Conservation (phyloP, 768 basidiomycete species). For the Psilocybe subaeruginosa region DNA sequence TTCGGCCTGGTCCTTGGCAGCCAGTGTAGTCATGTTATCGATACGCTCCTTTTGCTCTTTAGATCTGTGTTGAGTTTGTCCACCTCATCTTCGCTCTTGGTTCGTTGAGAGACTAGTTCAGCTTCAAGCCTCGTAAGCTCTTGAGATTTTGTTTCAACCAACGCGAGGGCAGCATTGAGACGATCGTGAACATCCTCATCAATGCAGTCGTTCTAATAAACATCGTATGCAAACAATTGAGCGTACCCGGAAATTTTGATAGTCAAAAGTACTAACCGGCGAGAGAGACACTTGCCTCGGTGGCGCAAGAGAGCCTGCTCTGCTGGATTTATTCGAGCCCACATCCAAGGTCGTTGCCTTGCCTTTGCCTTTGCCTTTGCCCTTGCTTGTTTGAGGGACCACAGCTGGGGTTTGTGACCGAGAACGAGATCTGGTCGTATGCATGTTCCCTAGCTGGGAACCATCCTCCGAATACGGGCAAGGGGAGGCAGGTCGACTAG, state of each 20-base stretch:
- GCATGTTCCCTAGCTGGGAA: not conserved
- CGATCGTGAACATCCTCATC: not conserved
- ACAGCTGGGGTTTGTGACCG: conserved; percentile 15
- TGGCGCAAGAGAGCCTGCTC: not conserved
- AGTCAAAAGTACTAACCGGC: not conserved
- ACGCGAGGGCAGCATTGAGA: conserved; percentile 2
- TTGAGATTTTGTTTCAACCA: not conserved
- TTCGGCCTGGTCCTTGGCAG: conserved; percentile 1
- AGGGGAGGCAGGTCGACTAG: conserved; percentile 6
- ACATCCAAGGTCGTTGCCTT: not conserved
- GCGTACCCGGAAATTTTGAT: not conserved
- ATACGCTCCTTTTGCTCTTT: not conserved
- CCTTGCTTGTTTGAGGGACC: not conserved
- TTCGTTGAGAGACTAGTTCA: conserved; percentile 15
- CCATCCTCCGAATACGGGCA: conserved; percentile 8
- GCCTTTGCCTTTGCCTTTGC: conserved; percentile 7
- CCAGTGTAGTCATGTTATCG: not conserved
- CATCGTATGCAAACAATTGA: not conserved
- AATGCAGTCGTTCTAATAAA: too few species aligned
- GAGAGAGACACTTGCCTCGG: not conserved
- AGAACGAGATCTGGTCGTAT: conserved; percentile 16
- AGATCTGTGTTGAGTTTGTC: not conserved
- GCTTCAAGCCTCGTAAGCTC: conserved; percentile 15
- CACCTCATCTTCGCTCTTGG: conserved; percentile 10
- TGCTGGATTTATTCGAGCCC: not conserved